phyloP scores from a whole-genome alignment of 73 alveolate genomes.

The Stentor roeselii region DNA sequence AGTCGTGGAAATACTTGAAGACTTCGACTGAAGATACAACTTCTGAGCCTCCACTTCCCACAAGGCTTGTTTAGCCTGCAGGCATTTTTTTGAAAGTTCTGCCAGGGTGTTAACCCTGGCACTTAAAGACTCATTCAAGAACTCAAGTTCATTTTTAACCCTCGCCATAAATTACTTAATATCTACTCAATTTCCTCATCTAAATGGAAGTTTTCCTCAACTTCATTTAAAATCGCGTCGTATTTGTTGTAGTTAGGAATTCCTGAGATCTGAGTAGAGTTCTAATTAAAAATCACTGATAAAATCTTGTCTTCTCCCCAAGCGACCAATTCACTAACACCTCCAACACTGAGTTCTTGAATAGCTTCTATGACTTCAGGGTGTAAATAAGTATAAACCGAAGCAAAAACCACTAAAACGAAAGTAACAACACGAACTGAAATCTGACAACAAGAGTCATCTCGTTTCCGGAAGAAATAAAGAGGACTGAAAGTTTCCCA shows the following conservation, averaged over 20 bases:
- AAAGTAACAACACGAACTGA: neutral
- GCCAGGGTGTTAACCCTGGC: no score
- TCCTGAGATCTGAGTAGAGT: slow-evolving; percentile 19
- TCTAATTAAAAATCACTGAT: neutral
- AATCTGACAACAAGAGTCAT: neutral
- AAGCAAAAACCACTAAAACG: neutral
- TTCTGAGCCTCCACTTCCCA: no score
- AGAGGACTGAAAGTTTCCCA: slow-evolving; percentile 25
- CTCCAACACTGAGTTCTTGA: slow-evolving; percentile 25
- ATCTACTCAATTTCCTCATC: neutral
- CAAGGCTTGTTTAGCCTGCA: no score
- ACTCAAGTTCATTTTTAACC: no score
- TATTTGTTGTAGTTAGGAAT: slow-evolving; percentile 5
- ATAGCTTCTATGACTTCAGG: slow-evolving; percentile 15
- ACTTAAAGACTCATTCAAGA: no score
- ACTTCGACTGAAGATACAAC: no score
- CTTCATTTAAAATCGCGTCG: slow-evolving; percentile 3
- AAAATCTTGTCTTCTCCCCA: slow-evolving; percentile 27
- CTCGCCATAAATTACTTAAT: neutral
- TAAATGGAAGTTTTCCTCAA: neutral
- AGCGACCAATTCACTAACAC: neutral
- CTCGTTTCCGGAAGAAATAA: slow-evolving; percentile 16
- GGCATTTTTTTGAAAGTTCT: no score
- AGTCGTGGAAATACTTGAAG: no score
- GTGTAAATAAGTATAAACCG: neutral